Percentiles rank a stretch among this genome's conserved stretches.
Conservation (phyloP, 495 filamentous ascomycete species). For the Xylaria cubensis region DNA sequence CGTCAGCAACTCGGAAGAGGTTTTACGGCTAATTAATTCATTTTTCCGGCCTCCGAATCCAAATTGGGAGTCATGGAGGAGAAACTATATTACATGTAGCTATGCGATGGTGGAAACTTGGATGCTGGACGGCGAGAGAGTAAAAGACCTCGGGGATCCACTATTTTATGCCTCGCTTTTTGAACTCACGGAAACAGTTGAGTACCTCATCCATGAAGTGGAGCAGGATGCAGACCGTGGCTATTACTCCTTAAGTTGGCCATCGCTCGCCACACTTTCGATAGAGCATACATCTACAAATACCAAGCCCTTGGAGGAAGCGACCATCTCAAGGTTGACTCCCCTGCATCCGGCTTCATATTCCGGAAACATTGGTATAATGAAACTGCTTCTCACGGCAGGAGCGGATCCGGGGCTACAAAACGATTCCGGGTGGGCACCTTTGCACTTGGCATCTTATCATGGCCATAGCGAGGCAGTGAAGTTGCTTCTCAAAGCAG, state of each 20-base stretch:
- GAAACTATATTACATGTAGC: background rate
- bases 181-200: background rate
- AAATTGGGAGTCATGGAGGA: slow-evolving; percentile 32
- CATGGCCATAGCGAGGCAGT: background rate
- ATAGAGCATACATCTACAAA: background rate
- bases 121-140: background rate
- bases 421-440: background rate
- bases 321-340: background rate
- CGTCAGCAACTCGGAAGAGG: background rate
- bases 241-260: background rate
- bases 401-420: background rate
- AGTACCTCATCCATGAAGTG: background rate
- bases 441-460: background rate
- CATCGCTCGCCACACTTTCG: background rate
- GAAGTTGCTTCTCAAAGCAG: background rate
- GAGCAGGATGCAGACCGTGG: background rate
- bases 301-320: background rate
- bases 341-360: background rate
- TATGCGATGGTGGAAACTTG: background rate
- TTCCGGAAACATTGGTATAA: background rate
- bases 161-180: slow-evolving; percentile 9
- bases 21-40: slow-evolving; percentile 12
- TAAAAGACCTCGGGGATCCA: background rate
- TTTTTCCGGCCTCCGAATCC: slow-evolving; percentile 22
- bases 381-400: background rate